phyloP scores from a whole-genome alignment of 768 basidiomycete species.

The Trametes punicea region DNA sequence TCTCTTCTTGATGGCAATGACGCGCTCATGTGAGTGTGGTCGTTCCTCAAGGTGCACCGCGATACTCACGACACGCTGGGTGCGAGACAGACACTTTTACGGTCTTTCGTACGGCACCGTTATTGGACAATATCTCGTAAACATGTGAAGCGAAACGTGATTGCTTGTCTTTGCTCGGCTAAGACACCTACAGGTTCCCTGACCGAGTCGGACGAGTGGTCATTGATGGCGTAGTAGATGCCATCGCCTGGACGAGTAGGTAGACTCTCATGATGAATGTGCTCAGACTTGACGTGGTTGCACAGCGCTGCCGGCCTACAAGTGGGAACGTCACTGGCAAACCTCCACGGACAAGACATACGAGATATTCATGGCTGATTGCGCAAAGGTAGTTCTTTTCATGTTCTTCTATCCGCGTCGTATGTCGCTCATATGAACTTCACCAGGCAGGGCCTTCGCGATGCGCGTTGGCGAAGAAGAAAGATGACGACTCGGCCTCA shows the following conservation, averaged over 20 bases:
- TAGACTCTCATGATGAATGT: background rate
- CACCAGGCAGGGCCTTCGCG: constrained; percentile 26
- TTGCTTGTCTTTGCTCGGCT: background rate
- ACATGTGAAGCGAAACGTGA: constrained; percentile 25
- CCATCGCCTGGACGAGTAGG: constrained; percentile 28
- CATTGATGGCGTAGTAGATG: constrained; percentile 34
- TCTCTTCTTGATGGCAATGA: constrained; percentile 28
- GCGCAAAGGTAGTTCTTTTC: constrained; percentile 24
- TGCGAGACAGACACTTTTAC: constrained; percentile 26
- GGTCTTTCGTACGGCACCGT: constrained; percentile 34
- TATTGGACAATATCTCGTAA: constrained; percentile 33
- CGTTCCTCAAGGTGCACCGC: background rate
- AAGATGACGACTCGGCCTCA: constrained; percentile 15
- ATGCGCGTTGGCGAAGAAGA: constrained; percentile 26
- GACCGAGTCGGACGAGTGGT: constrained; percentile 30
- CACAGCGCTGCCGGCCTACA: constrained; percentile 19
- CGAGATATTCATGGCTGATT: constrained; percentile 26
- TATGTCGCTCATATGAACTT: background rate
- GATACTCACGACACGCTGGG: constrained; percentile 5
- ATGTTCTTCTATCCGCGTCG: background rate
- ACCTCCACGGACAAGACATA: constrained; percentile 27
- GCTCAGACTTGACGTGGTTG: background rate
- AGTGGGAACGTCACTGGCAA: constrained; percentile 26
- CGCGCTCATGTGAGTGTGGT: constrained; percentile 24
- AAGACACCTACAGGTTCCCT: constrained; percentile 25